phyloP scores from a whole-genome alignment of 1,284 basidiomycete genomes.

The Megacollybia platyphylla region DNA sequence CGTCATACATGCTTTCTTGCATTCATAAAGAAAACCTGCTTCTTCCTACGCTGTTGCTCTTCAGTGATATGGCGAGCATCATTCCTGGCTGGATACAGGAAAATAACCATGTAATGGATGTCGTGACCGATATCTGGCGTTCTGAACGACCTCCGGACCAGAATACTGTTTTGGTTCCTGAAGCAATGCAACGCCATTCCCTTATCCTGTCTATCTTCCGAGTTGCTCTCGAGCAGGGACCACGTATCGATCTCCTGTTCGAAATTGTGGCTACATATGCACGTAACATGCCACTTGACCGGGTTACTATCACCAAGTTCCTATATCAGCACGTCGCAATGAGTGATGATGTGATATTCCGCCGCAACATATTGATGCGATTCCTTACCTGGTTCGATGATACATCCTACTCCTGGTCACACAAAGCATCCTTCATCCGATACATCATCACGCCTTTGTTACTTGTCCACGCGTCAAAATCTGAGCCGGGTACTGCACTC shows the following conservation, averaged over 20 bases:
- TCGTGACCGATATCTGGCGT: conserved; percentile 65
- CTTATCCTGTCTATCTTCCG: conserved; percentile 72
- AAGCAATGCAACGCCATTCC: conserved; percentile 51
- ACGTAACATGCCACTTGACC: conserved; percentile 73
- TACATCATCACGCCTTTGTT: conserved; percentile 86
- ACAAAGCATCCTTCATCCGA: conserved; percentile 83
- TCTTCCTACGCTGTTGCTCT: conserved; percentile 62
- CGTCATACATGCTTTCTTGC: conserved; percentile 45
- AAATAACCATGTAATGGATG: conserved; percentile 52
- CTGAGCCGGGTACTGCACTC: conserved; percentile 38
- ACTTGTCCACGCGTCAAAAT: conserved; percentile 60
- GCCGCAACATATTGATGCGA: conserved; percentile 72
- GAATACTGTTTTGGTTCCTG: conserved; percentile 32
- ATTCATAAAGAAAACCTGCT: conserved; percentile 41
- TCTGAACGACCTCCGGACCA: conserved; percentile 37
- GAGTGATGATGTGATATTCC: conserved; percentile 51
- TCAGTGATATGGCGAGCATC: conserved; percentile 64
- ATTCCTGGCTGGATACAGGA: conserved; percentile 66
- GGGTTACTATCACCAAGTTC: conserved; percentile 76
- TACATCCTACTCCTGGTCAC: conserved; percentile 50
- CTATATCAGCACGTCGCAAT: conserved; percentile 80
- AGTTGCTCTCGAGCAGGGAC: conserved; percentile 50
- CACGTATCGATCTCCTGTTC: conserved; percentile 81
- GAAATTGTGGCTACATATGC: conserved; percentile 81
- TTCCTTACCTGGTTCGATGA: conserved; percentile 83